These are phyloP conservation scores for Annulohypoxylon nitens DNA, from an alignment of 495 filamentous ascomycete genomes.

Conservation along the genomic window DNA sequence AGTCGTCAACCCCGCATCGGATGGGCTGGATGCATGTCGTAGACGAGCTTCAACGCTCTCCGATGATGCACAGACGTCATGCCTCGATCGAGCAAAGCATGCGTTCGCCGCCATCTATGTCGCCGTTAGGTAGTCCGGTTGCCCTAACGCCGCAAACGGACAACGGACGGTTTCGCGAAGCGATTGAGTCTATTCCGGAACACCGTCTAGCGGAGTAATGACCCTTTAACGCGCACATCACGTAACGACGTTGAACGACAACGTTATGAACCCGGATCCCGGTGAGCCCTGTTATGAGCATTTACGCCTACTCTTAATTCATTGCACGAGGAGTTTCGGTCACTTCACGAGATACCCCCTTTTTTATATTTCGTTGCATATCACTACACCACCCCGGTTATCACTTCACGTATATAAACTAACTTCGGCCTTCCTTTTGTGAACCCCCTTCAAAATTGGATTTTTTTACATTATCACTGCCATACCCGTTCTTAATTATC, in stretches of 20 bases:
- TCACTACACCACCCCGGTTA: constrained; percentile 14
- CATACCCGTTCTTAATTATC: constrained; percentile 22
- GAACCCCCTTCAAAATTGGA: constrained; percentile 8
- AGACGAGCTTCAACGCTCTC: constrained; percentile 64
- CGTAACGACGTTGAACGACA: constrained; percentile 31
- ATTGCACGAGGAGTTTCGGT: constrained; percentile 43
- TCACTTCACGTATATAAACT: constrained; percentile 7
- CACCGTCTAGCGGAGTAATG: constrained; percentile 29
- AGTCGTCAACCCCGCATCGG: constrained; percentile 53
- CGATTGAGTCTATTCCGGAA: constrained; percentile 37
- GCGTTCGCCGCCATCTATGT: constrained; percentile 47
- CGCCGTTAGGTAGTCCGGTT: constrained; percentile 45
- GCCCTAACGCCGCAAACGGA: constrained; percentile 35
- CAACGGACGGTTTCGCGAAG: constrained; percentile 29
- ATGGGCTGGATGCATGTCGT: constrained; percentile 67
- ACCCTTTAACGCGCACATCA: constrained; percentile 30
- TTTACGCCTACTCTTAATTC: constrained; percentile 31
- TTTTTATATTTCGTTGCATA: constrained; percentile 27
- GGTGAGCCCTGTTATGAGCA: constrained; percentile 42
- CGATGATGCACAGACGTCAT: constrained; percentile 64
- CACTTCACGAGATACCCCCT: constrained; percentile 53
- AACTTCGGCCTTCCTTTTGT: constrained; percentile 13
- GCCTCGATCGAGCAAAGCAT: constrained; percentile 65
- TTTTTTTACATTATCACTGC: constrained; percentile 10
- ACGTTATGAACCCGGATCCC: constrained; percentile 18